phyloP scores from a whole-genome alignment of 805 yeast species.

The Hanseniaspora pseudoguilliermondii region DNA sequence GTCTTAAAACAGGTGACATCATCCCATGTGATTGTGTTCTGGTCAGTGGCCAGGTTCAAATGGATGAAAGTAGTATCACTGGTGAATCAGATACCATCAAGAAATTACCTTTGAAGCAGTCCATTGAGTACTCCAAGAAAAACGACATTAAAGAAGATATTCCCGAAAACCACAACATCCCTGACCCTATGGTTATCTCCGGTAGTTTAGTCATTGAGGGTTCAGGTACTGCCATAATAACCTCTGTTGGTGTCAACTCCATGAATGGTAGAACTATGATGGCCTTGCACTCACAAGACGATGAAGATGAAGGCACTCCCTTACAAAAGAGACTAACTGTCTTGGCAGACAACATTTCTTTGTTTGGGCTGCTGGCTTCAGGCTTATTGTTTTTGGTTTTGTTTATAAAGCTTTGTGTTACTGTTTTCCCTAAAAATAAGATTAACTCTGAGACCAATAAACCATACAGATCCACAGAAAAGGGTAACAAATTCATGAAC shows the following conservation, averaged over 20 bases:
- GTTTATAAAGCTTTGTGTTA: slow-evolving; percentile 58
- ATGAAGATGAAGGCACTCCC: slow-evolving; percentile 52
- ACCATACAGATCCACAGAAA: slow-evolving; percentile 36
- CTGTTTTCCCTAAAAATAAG: slow-evolving; percentile 41
- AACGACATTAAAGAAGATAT: slow-evolving; percentile 21
- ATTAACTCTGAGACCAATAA: slow-evolving; percentile 22
- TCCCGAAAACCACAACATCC: slow-evolving; percentile 25
- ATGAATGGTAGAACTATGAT: slow-evolving; percentile 86
- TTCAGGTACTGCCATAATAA: slow-evolving; percentile 69
- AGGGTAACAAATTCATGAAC: slow-evolving; percentile 73
- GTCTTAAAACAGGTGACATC: slow-evolving; percentile 85
- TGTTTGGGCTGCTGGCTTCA: slow-evolving; percentile 82
- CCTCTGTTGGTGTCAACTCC: slow-evolving; percentile 83
- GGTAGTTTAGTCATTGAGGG: slow-evolving; percentile 86
- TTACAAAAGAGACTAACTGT: slow-evolving; percentile 67
- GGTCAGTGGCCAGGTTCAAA: slow-evolving; percentile 61
- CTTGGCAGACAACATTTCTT: slow-evolving; percentile 89
- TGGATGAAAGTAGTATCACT: slow-evolving; percentile 85
- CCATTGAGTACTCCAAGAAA: slow-evolving; percentile 24
- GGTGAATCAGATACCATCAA: slow-evolving; percentile 83
- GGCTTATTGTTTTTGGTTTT: slow-evolving; percentile 65
- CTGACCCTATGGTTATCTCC: slow-evolving; percentile 79
- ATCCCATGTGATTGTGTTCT: slow-evolving; percentile 79
- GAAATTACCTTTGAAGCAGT: slow-evolving; percentile 44
- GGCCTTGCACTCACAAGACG: slow-evolving; percentile 61